Evolutionary conservation across 495 filamentous ascomycete genomes (phyloP).

Genomic region (Aspergillus indologenus): DNA sequence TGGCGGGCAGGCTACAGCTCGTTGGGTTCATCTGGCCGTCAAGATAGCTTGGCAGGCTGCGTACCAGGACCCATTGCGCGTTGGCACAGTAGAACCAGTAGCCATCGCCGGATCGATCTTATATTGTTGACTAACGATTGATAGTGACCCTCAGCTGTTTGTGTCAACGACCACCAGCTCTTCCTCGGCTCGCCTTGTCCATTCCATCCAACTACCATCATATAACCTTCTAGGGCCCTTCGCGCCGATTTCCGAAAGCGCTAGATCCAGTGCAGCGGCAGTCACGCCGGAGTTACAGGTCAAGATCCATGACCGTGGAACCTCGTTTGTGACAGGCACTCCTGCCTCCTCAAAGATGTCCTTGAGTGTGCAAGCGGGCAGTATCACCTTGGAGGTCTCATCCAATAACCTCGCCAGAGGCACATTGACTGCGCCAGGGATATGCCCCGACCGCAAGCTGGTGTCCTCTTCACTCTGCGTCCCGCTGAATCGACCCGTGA

Average conservation of each 20-base stretch:
- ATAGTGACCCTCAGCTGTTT: background rate
- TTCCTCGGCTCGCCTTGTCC: slow-evolving; percentile 23
- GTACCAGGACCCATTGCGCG: background rate
- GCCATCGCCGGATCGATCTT: background rate
- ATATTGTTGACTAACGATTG: background rate
- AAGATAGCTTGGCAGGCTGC: background rate
- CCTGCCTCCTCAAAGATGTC: slow-evolving; percentile 23
- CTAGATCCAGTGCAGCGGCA: slow-evolving; percentile 29
- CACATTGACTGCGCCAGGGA: slow-evolving; percentile 30
- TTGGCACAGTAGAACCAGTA: background rate
- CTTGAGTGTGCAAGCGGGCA: slow-evolving; percentile 15
- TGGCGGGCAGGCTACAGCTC: background rate
- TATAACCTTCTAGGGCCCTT: slow-evolving; percentile 23
- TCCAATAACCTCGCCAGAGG: slow-evolving; percentile 26
- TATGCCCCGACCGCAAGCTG: slow-evolving; percentile 27
- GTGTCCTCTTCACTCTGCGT: slow-evolving; percentile 11
- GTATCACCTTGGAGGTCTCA: slow-evolving; percentile 14
- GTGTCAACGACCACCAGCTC: slow-evolving; percentile 8
- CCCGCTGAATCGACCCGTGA: slow-evolving; percentile 21
- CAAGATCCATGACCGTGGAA: slow-evolving; percentile 17
- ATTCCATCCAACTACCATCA: slow-evolving; percentile 40
- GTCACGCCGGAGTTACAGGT: slow-evolving; percentile 37
- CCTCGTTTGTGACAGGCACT: slow-evolving; percentile 1
- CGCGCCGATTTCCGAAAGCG: slow-evolving; percentile 20
- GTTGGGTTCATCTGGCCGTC: background rate